A percentile compares a stretch with the other conserved stretches of the same genome.
Evolutionary conservation across 1,284 basidiomycete genomes (phyloP).

Genomic region (Clitocybe nebularis): DNA sequence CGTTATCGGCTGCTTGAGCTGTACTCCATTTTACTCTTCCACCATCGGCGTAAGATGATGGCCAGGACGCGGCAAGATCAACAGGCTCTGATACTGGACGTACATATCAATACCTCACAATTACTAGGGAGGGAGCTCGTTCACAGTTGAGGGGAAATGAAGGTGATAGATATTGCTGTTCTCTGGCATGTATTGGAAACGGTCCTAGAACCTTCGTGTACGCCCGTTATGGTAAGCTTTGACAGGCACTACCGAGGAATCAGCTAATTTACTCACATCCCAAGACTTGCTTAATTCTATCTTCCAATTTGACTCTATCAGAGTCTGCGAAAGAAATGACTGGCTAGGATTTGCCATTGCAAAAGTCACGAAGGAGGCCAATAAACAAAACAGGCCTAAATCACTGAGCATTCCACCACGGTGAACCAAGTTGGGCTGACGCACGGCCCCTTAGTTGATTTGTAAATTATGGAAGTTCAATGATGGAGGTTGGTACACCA

Average conservation of each 20-base stretch:
- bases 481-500: too few species aligned
- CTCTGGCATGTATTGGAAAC: constrained; percentile 77
- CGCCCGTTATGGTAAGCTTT: neutral
- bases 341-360: too few species aligned
- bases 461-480: too few species aligned
- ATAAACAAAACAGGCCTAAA: too few species aligned
- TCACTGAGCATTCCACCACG: too few species aligned
- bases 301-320: too few species aligned
- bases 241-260: neutral
- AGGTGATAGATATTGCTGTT: constrained; percentile 75
- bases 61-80: constrained; percentile 44
- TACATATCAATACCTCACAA: too few species aligned
- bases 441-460: too few species aligned
- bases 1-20: constrained; percentile 34
- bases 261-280: constrained; percentile 28
- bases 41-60: constrained; percentile 63
- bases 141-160: constrained; percentile 66
- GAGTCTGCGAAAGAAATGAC: too few species aligned
- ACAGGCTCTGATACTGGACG: constrained; percentile 42
- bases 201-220: constrained; percentile 50
- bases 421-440: too few species aligned
- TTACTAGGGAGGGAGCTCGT: constrained; percentile 11
- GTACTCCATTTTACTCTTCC: constrained; percentile 57
- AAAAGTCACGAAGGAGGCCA: too few species aligned
- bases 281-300: constrained; percentile 26